Evolutionary conservation across 495 filamentous ascomycete species (phyloP).

Genomic region (Lophiostoma macrostomum): DNA sequence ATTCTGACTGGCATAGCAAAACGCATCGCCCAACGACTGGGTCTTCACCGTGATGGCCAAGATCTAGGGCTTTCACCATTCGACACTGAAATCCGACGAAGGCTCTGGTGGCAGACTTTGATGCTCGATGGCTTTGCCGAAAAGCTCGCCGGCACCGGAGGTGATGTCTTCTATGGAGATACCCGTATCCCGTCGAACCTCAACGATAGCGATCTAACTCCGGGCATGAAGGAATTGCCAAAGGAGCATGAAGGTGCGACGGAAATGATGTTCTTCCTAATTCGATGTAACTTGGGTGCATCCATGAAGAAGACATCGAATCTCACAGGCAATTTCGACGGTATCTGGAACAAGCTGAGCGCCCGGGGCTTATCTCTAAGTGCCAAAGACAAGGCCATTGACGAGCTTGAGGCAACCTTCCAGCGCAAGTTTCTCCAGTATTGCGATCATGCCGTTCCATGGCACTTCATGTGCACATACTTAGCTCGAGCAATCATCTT

Average conservation of each 20-base stretch:
- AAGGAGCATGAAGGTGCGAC: constrained; percentile 56
- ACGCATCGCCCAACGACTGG: constrained; percentile 46
- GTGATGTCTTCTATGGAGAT: constrained; percentile 32
- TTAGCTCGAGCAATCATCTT: constrained; percentile 18
- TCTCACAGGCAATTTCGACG: constrained; percentile 36
- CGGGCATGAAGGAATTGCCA: constrained; percentile 43
- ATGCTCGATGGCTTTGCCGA: constrained; percentile 33
- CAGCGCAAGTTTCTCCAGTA: constrained; percentile 51
- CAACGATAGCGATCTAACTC: constrained; percentile 46
- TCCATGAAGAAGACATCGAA: constrained; percentile 42
- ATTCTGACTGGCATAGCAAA: constrained; percentile 43
- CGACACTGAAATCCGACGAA: constrained; percentile 40
- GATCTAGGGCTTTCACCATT: constrained; percentile 31
- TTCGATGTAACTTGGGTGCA: constrained; percentile 51
- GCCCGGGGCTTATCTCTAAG: constrained; percentile 42
- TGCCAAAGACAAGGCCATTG: constrained; percentile 50
- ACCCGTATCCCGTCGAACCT: constrained; percentile 47
- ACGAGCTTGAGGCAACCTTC: constrained; percentile 43
- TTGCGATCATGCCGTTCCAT: constrained; percentile 58
- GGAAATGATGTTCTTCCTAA: constrained; percentile 66
- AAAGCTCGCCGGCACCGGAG: constrained; percentile 27
- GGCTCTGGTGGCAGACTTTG: constrained; percentile 40
- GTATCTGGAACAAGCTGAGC: constrained; percentile 39
- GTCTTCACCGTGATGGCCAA: constrained; percentile 41
- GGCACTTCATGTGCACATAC: constrained; percentile 52